phyloP scores from a whole-genome alignment of 2,329 filamentous ascomycete species.

The Tolypocladium tropicale region DNA sequence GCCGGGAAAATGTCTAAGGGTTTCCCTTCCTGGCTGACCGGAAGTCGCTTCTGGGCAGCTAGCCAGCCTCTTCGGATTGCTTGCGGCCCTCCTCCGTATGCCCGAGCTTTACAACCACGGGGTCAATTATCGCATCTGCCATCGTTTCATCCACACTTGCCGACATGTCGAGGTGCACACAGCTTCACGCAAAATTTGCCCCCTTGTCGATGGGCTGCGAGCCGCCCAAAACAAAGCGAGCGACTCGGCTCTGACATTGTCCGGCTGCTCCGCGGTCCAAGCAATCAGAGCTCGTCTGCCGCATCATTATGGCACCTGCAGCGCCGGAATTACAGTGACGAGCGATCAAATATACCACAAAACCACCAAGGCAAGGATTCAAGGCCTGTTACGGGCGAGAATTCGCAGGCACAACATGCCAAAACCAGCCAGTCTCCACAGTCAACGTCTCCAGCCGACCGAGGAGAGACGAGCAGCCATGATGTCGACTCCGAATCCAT shows the following conservation, averaged over 20 bases:
- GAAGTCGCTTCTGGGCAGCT: slow-evolving; percentile 22
- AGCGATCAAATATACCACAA: neutral
- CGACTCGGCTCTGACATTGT: neutral
- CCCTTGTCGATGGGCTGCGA: neutral
- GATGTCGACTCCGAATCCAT: slow-evolving; percentile 28
- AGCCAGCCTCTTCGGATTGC: slow-evolving; percentile 9
- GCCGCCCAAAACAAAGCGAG: neutral
- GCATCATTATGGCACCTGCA: neutral
- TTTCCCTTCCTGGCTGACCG: slow-evolving; percentile 23
- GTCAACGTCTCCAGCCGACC: neutral
- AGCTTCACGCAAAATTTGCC: neutral
- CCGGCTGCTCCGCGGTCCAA: neutral
- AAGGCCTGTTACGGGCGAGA: neutral
- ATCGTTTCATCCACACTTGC: neutral
- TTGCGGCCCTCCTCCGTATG: slow-evolving; percentile 1
- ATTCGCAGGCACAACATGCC: neutral
- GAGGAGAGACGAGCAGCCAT: slow-evolving; percentile 4
- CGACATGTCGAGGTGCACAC: neutral
- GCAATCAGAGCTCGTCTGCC: neutral
- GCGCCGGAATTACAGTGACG: neutral
- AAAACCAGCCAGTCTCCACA: neutral
- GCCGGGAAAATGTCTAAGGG: slow-evolving; percentile 30
- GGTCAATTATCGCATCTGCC: slow-evolving; percentile 2
- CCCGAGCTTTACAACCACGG: neutral
- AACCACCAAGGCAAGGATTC: neutral